Evolutionary conservation across 1,139 yeast genomes (phyloP), one percentile per base, ranked within the genome.

Genomic region (Martiniozyma asiatica): DNA sequence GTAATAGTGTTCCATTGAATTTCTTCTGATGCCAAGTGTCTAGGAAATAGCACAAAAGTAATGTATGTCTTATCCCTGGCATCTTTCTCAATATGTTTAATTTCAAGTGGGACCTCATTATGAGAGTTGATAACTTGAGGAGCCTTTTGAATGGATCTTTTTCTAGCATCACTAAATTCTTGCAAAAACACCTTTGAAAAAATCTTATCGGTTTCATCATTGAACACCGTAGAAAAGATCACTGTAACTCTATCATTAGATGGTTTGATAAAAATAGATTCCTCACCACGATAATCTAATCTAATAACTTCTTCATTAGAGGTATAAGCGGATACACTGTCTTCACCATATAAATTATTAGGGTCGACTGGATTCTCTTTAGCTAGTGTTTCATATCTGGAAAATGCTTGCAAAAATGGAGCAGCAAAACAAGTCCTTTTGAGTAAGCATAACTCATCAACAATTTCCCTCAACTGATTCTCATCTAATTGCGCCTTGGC

Each of bases 101-200:
- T 74, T 55, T 89, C 99, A 49, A 84, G 65, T 8, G 99, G 99
- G n/a, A 96, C 82, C 43, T 84, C 95, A 41, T 67, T 68, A 48
- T 78, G 89, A 10, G 93, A 76, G 52, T 80, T 87, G 48, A 92
- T 68, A 32, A 89, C 99, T 61, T 92, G 99, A 14, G 99, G 98
- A 2, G 98, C 96, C 31, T 93, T 87, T 59, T 92, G 98, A 36
- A 89, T 92, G 10, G 94, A 81, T 53, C 97, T 73, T 56, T 80
- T 79, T 58, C 99, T 73, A 9, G 99, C 97, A 51, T 82, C 99
- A 28, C 89, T 96, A 56, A 89, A 89, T 59, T 89, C 99, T 57
- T 89, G 99, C 43, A 89, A 61, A 53, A 92, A 89, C 34, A 89
- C 96, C 55, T 81, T 85, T 31, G 97, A 96, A 47, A 89, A 84